Evolutionary conservation across 1,139 yeast species (phyloP).

Genomic region (Debaryomyces nepalensis): DNA sequence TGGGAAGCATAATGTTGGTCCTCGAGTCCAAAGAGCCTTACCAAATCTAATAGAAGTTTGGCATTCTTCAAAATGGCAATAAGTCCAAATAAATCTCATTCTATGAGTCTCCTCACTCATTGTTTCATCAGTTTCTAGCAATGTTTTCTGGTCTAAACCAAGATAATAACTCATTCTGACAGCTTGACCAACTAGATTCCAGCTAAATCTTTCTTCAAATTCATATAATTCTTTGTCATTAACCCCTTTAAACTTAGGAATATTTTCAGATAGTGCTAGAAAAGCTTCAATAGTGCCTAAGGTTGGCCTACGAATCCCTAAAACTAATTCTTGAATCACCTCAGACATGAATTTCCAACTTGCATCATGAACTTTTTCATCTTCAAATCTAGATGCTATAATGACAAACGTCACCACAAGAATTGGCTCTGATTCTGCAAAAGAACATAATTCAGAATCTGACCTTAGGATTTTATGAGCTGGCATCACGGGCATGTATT

Average conservation of each 20-base stretch:
- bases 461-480: constrained; percentile 6
- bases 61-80: constrained; percentile 8
- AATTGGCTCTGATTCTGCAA: constrained; percentile 7
- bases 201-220: constrained; percentile 10
- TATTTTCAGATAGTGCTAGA: constrained; percentile 5
- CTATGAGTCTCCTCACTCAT: constrained; percentile 9
- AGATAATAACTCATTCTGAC: constrained; percentile 10
- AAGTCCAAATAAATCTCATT: constrained; percentile 10
- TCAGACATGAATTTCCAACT: constrained; percentile 9
- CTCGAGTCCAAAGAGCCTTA: constrained; percentile 6
- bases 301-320: constrained; percentile 8
- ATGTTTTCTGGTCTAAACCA: constrained; percentile 9
- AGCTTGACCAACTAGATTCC: constrained; percentile 10
- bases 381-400: constrained; percentile 9
- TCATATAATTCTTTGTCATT: constrained; percentile 8
- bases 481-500: constrained; percentile 8
- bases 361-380: constrained; percentile 9
- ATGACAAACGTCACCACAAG: constrained; percentile 10
- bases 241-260: constrained; percentile 6
- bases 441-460: constrained; percentile 9
- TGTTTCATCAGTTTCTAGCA: constrained; percentile 6
- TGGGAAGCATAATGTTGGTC: constrained; percentile 5
- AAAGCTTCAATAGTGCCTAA: constrained; percentile 9
- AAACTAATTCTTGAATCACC: constrained; percentile 8
- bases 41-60: constrained; percentile 10